A percentile compares a stretch with the other conserved stretches of the same genome.
Conservation (phyloP, 106 monocot genomes). For the Dioscorea alata region DNA sequence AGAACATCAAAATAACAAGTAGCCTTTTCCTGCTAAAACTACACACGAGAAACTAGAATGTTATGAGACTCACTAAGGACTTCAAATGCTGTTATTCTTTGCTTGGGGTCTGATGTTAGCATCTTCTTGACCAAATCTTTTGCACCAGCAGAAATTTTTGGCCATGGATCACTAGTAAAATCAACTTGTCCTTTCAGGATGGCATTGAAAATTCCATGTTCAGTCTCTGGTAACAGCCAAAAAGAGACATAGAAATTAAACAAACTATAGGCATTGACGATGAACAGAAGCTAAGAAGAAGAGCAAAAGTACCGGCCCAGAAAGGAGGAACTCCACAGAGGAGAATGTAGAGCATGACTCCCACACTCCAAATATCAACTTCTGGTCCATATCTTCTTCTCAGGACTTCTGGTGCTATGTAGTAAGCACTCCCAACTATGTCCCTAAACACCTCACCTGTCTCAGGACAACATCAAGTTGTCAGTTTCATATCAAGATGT, state of each 20-base stretch:
- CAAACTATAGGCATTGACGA: background rate
- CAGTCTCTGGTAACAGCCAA: slow-evolving; percentile 31
- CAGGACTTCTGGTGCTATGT: slow-evolving; percentile 66
- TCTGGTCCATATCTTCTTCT: slow-evolving; percentile 62
- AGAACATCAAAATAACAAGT: too few species aligned
- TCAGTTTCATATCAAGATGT: background rate
- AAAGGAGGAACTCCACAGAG: slow-evolving; percentile 68
- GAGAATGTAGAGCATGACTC: slow-evolving; percentile 65
- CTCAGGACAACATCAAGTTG: background rate
- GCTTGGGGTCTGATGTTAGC: slow-evolving; percentile 56
- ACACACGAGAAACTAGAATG: background rate
- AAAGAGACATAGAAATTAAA: background rate
- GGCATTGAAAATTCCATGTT: slow-evolving; percentile 62
- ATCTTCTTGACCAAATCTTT: slow-evolving; percentile 73
- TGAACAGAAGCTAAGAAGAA: background rate
- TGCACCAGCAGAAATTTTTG: slow-evolving; percentile 56
- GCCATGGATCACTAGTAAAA: slow-evolving; percentile 75
- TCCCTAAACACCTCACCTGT: slow-evolving; percentile 55
- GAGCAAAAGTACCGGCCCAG: slow-evolving; percentile 44
- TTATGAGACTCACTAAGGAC: slow-evolving; percentile 51
- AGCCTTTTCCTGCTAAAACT: too few species aligned
- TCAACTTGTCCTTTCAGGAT: slow-evolving; percentile 54
- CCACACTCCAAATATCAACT: slow-evolving; percentile 67
- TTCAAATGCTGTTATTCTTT: slow-evolving; percentile 60
- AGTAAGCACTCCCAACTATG: slow-evolving; percentile 65